phyloP scores from a whole-genome alignment of 306 rosid genomes.

The Comarum palustre region DNA sequence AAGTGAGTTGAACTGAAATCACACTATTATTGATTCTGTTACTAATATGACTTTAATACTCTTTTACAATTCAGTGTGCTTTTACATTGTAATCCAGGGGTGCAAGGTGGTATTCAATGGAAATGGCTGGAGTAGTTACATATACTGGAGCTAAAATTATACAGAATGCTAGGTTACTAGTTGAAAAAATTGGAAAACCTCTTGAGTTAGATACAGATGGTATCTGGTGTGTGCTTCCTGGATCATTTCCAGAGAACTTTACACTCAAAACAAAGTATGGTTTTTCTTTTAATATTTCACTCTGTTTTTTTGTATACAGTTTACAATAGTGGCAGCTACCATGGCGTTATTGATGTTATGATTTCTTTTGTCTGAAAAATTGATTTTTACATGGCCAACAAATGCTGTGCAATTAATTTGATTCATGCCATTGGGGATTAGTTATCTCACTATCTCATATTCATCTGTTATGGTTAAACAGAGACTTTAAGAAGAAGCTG shows the following conservation, averaged over 20 bases:
- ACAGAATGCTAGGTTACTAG: conserved; percentile 90
- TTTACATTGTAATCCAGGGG: conserved; percentile 59
- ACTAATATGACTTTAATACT: conserved; percentile 19
- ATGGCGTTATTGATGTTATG: conserved; percentile 1
- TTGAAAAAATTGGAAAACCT: conserved; percentile 96
- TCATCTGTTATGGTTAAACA: conserved; percentile 33
- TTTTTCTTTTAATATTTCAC: conserved; percentile 19
- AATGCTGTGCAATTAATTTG: not conserved
- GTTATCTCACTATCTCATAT: conserved; percentile 33
- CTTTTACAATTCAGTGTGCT: conserved; percentile 16
- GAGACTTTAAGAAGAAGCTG: conserved; percentile 81
- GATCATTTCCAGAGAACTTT: conserved; percentile 95
- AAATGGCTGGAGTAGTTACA: conserved; percentile 99
- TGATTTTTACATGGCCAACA: not conserved
- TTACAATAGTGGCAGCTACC: conserved; percentile 4
- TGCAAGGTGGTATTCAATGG: conserved; percentile 99
- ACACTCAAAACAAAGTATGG: conserved; percentile 84
- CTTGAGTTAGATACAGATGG: conserved; percentile 98
- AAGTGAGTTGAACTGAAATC: conserved; percentile 58
- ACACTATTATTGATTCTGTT: conserved; percentile 13
- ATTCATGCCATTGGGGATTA: not conserved
- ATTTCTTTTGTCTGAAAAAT: not conserved
- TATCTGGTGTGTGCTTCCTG: conserved; percentile 98
- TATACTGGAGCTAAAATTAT: conserved; percentile 98
- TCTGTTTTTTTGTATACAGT: not conserved